Evolutionary conservation across 345 rosid genomes (phyloP).

Genomic region (Cardamine occulta): DNA sequence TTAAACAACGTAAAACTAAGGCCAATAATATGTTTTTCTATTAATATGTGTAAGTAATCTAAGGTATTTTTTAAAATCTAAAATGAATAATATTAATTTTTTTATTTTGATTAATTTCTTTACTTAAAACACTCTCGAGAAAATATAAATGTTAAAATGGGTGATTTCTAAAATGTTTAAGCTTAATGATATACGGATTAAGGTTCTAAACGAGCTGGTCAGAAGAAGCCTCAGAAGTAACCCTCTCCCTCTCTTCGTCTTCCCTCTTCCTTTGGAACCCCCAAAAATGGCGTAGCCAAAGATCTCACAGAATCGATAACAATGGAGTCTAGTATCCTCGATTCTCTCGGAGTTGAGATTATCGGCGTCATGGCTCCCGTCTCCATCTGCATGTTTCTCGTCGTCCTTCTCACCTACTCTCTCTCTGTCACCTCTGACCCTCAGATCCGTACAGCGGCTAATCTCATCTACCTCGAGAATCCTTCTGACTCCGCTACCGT

Average conservation of each 20-base stretch:
- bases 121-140: no score
- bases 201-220: neutral
- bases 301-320: neutral
- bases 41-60: no score
- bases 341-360: conserved; percentile 80
- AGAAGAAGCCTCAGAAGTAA: neutral
- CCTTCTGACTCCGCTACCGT: conserved; percentile 75
- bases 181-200: neutral
- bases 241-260: conserved; percentile 17
- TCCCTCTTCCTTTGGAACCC: conserved; percentile 6
- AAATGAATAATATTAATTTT: no score
- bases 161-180: no score
- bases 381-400: conserved; percentile 91
- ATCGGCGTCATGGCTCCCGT: conserved; percentile 96
- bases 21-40: no score
- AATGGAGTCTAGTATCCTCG: conserved; percentile 78
- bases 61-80: no score
- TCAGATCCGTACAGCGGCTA: conserved; percentile 91
- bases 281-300: conserved; percentile 25
- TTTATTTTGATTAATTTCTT: no score
- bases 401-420: conserved; percentile 87
- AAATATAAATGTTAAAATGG: no score
- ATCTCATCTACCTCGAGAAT: conserved; percentile 85
- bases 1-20: no score
- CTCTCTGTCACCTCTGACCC: conserved; percentile 65